Percentiles rank a stretch among this genome's conserved stretches.
Evolutionary conservation across 176 grass and related monocot species (phyloP).

Genomic region (Triticum monococcum): DNA sequence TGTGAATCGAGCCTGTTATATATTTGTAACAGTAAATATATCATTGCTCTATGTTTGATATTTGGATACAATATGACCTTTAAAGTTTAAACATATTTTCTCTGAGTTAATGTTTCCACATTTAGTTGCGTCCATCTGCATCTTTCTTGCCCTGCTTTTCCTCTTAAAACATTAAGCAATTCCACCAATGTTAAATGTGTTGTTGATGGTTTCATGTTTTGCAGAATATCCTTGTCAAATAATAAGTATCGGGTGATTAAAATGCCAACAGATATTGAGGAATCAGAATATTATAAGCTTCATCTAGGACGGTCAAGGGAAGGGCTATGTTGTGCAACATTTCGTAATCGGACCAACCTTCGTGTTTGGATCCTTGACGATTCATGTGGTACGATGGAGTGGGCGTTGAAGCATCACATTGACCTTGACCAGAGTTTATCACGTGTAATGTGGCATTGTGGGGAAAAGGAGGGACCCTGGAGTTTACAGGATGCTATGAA

Average conservation of each 20-base stretch:
- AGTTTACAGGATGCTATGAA: background rate
- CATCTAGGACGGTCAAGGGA: background rate
- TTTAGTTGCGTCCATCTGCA: background rate
- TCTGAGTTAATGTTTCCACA: background rate
- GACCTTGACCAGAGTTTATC: background rate
- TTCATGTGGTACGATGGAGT: background rate
- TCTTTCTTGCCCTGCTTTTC: background rate
- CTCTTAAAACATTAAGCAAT: background rate
- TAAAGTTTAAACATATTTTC: background rate
- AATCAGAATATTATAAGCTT: background rate
- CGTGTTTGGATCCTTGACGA: slow-evolving; percentile 11
- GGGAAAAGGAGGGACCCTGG: background rate
- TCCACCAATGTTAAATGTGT: background rate
- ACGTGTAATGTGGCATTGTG: background rate
- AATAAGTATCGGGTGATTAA: background rate
- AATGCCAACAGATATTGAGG: background rate
- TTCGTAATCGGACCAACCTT: background rate
- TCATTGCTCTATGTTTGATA: background rate
- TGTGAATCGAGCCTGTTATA: too few species aligned
- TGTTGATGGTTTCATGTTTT: background rate
- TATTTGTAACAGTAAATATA: background rate
- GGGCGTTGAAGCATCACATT: background rate
- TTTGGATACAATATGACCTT: background rate
- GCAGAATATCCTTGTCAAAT: slow-evolving; percentile 11
- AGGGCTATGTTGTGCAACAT: background rate